Evolutionary conservation across 2,329 filamentous ascomycete species (phyloP), one percentile per base, ranked within the genome.

Genomic region (Juglanconis oblonga): DNA sequence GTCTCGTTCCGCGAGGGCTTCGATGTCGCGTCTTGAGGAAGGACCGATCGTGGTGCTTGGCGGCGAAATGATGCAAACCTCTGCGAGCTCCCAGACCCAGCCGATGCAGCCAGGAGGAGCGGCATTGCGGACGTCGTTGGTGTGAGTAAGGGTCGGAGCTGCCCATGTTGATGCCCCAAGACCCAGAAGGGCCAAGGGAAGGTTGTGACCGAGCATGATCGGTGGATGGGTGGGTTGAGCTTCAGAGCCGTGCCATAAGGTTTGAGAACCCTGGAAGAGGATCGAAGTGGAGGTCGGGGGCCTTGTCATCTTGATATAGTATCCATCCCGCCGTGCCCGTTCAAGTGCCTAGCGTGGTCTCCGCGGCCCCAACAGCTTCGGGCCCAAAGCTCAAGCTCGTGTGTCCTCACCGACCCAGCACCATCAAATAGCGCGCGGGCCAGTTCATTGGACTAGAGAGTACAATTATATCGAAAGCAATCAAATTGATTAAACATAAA

Each of bases 91-190:
- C 48, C 47, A 52, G n/a, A 53, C 40, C 24, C 57, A 40, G 45
- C 45, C 29, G 32, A 47, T 33, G 14, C 55, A 62, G 36, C 42
- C 38, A n/a, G 42, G 48, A 17, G 53, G 58, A 38, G 14, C 17
- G 29, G 48, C 44, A 7, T 24, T 42, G 32, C 38, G 48, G 48
- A 49, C 44, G 24, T 14, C 49, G 31, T 56, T 44, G 14, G 17
- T 31, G 44, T 29, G 50, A 14, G 45, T 1, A 33, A 52, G 47
- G n/a, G 51, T 35, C 9, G 51, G 59, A 59, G 53, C 48, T 36
- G 57, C 49, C 31, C 52, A 60, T 13, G n/a, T 3, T 57, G 53
- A 36, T 40, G 57, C 44, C 47, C 48, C 42, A 33, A 59, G 36
- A 35, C 52, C 57, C 7, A 42, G 31, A 17, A 59, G 55, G 55